phyloP scores from a whole-genome alignment of 768 basidiomycete genomes.

The Russula lepida region DNA sequence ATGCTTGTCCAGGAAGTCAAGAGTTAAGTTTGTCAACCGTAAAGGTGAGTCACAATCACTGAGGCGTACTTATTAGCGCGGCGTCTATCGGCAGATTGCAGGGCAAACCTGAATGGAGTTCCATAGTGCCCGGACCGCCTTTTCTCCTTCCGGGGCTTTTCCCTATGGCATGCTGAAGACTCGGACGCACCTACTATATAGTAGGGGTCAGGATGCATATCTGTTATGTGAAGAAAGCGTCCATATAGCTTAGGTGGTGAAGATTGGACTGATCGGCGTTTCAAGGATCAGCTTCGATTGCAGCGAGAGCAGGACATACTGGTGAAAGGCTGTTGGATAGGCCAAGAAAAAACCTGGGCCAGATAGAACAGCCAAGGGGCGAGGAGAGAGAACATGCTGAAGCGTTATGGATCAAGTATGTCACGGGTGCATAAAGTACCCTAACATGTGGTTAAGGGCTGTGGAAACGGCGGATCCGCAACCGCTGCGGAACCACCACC shows the following conservation, averaged over 20 bases:
- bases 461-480: too few species aligned
- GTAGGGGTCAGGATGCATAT: constrained; percentile 74
- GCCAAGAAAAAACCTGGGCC: background rate
- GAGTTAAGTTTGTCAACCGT: constrained; percentile 67
- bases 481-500: too few species aligned
- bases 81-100: background rate
- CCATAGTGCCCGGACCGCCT: constrained; percentile 54
- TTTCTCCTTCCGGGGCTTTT: constrained; percentile 46
- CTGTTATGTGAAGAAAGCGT: constrained; percentile 75
- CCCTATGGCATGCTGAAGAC: constrained; percentile 60
- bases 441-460: constrained; percentile 1
- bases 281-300: background rate
- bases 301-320: background rate
- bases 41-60: constrained; percentile 81
- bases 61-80: constrained; percentile 1
- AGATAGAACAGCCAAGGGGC: background rate
- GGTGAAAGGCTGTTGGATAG: constrained; percentile 12
- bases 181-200: constrained; percentile 46
- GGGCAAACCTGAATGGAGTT: constrained; percentile 52
- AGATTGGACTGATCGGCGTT: background rate
- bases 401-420: background rate
- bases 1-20: constrained; percentile 69
- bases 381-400: constrained; percentile 9
- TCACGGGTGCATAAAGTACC: background rate
- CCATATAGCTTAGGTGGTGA: constrained; percentile 45